phyloP scores from a whole-genome alignment of 345 rosid species.

The Arabis alpina region DNA sequence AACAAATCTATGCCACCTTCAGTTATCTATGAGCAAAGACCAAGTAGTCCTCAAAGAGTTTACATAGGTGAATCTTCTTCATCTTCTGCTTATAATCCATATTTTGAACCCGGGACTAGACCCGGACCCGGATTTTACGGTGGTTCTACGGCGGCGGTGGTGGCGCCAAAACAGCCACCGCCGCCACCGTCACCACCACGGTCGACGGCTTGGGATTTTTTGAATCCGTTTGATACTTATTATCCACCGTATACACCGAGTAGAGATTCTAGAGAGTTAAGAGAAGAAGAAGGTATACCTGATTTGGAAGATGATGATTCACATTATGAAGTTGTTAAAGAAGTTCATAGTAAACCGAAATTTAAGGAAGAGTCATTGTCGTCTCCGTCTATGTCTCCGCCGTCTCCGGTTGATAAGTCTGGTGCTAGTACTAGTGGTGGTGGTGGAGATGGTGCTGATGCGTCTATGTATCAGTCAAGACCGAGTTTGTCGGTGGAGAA shows the following conservation, averaged over 20 bases:
- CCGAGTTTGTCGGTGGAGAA: constrained; percentile 52
- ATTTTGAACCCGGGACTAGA: constrained; percentile 33
- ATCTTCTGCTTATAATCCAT: constrained; percentile 40
- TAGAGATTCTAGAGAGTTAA: constrained; percentile 71
- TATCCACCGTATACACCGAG: constrained; percentile 59
- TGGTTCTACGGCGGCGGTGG: too few species aligned
- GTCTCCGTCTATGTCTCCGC: constrained; percentile 25
- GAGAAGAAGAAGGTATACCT: constrained; percentile 96
- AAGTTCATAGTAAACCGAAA: constrained; percentile 60
- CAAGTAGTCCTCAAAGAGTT: constrained; percentile 54
- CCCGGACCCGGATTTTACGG: constrained; percentile 48
- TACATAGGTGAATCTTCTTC: constrained; percentile 69
- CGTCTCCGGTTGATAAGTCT: constrained; percentile 32
- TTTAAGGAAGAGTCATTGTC: constrained; percentile 23
- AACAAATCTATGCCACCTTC: constrained; percentile 64
- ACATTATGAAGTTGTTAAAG: constrained; percentile 69
- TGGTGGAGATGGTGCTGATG: constrained; percentile 35
- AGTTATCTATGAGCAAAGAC: constrained; percentile 69
- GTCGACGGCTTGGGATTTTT: constrained; percentile 76
- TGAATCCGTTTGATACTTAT: constrained; percentile 69
- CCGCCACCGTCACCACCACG: constrained; percentile 84
- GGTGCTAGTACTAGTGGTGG: constrained; percentile 34
- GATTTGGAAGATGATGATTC: constrained; percentile 87
- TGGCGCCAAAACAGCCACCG: constrained; percentile 44
- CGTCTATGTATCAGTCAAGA: constrained; percentile 39